Conservation (phyloP, 1,284 basidiomycete species). For the Cutaneotrichosporon cutaneum region DNA sequence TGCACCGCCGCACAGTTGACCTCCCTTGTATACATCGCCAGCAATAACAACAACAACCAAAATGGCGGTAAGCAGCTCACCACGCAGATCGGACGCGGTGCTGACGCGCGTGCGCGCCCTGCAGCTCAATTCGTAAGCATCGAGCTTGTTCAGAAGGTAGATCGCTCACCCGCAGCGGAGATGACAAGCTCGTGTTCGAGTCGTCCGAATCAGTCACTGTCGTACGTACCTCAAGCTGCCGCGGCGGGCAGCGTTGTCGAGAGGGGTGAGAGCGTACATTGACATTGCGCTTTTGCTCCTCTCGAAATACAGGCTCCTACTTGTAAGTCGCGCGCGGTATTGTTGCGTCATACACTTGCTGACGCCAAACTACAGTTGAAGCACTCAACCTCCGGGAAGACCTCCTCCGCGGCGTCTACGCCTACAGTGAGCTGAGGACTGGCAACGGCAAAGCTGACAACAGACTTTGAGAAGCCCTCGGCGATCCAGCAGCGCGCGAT, state of each 20-base stretch:
- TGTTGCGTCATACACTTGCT: slow-evolving; percentile 40
- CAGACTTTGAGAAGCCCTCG: slow-evolving; percentile 98
- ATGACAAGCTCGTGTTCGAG: slow-evolving; percentile 90
- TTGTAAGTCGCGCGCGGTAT: slow-evolving; percentile 39
- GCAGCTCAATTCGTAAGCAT: slow-evolving; percentile 47
- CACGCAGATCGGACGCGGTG: slow-evolving; percentile 36
- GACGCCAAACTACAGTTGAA: slow-evolving; percentile 67
- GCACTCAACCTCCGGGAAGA: slow-evolving; percentile 94
- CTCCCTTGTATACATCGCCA: slow-evolving; percentile 1
- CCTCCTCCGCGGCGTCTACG: slow-evolving; percentile 93
- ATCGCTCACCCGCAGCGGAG: slow-evolving; percentile 37
- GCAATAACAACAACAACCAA: slow-evolving; percentile 33
- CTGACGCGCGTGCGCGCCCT: slow-evolving; percentile 27
- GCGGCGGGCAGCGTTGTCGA: slow-evolving; percentile 40
- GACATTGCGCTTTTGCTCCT: slow-evolving; percentile 48
- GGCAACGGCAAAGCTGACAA: not conserved
- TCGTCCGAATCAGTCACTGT: slow-evolving; percentile 89
- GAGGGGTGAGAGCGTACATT: slow-evolving; percentile 51
- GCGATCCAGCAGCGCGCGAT: slow-evolving; percentile 99
- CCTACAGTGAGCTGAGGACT: slow-evolving; percentile 76
- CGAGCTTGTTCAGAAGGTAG: not conserved
- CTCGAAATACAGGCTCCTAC: slow-evolving; percentile 54
- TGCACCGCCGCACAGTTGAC: not conserved
- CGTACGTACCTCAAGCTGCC: slow-evolving; percentile 51
- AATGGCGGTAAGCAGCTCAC: slow-evolving; percentile 66